Conservation (phyloP, 768 basidiomycete species). For the Kwoniella shandongensis region DNA sequence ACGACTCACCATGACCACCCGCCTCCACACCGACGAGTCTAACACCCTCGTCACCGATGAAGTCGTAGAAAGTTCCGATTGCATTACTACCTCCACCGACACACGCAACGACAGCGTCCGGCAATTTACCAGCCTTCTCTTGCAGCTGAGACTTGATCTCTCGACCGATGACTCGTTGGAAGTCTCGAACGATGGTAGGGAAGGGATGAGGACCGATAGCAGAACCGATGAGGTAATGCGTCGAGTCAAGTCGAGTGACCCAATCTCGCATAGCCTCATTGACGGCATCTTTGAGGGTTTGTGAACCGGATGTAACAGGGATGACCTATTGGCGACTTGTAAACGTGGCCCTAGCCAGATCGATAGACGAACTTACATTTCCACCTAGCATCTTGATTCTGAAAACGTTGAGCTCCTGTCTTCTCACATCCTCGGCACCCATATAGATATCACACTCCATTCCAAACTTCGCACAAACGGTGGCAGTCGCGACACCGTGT, state of each 20-base stretch:
- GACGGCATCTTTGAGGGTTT: constrained; percentile 95
- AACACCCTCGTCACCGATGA: constrained; percentile 83
- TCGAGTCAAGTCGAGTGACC: constrained; percentile 91
- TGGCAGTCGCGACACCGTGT: constrained; percentile 98
- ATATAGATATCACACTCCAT: constrained; percentile 95
- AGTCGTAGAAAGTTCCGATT: constrained; percentile 96
- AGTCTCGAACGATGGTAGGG: constrained; percentile 97
- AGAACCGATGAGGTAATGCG: constrained; percentile 96
- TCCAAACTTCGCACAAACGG: constrained; percentile 94
- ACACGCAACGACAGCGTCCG: constrained; percentile 91
- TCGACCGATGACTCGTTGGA: constrained; percentile 89
- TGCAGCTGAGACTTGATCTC: constrained; percentile 89
- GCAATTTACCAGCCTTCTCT: constrained; percentile 74
- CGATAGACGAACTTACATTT: constrained; percentile 58
- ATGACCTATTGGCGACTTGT: constrained; percentile 64
- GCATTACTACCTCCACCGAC: constrained; percentile 98
- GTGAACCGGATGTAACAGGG: constrained; percentile 87
- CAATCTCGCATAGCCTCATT: constrained; percentile 98
- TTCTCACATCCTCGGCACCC: constrained; percentile 94
- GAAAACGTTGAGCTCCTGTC: constrained; percentile 97
- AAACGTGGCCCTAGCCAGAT: not conserved
- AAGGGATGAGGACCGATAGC: constrained; percentile 98
- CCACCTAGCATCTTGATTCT: constrained; percentile 95
- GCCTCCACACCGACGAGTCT: constrained; percentile 92
- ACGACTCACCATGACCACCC: constrained; percentile 77